These are phyloP conservation scores for Hanseniaspora lachancei DNA, from an alignment of 805 yeast species.

Conservation along the genomic window DNA sequence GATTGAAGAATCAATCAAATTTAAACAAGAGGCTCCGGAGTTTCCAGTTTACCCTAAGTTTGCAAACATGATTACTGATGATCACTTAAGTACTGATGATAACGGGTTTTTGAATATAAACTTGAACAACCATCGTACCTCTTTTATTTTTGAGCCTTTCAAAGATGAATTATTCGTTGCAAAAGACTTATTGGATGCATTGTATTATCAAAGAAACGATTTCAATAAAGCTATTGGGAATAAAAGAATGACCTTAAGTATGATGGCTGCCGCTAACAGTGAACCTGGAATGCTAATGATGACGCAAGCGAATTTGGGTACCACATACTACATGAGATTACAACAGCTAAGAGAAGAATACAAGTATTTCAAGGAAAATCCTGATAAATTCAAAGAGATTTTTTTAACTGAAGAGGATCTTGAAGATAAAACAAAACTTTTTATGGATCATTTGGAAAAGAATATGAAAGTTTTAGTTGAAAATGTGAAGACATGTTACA, in stretches of 20 bases:
- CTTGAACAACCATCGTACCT: constrained; percentile 29
- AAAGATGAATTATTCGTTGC: constrained; percentile 66
- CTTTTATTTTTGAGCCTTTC: constrained; percentile 54
- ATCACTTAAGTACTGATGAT: constrained; percentile 21
- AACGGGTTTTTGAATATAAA: constrained; percentile 25
- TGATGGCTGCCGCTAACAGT: constrained; percentile 63
- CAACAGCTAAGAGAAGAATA: constrained; percentile 46
- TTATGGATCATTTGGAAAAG: constrained; percentile 21
- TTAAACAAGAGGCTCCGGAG: not conserved
- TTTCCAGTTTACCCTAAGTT: constrained; percentile 14
- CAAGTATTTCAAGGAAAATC: constrained; percentile 22
- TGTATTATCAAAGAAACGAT: constrained; percentile 59
- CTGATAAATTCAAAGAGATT: constrained; percentile 18
- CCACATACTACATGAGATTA: constrained; percentile 53
- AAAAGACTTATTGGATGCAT: constrained; percentile 61
- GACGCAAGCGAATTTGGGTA: constrained; percentile 57
- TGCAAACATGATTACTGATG: constrained; percentile 22
- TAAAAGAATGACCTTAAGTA: constrained; percentile 49
- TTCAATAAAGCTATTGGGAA: constrained; percentile 45
- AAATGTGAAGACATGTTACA: constrained; percentile 31
- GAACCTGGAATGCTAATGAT: constrained; percentile 50
- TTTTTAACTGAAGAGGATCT: constrained; percentile 20
- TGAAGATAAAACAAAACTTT: constrained; percentile 16
- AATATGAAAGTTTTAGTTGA: constrained; percentile 19
- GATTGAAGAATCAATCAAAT: constrained; percentile 22